These are phyloP conservation scores for Zygosaccharomyces bailii DNA, from an alignment of 805 yeast genomes.

Conservation along the genomic window DNA sequence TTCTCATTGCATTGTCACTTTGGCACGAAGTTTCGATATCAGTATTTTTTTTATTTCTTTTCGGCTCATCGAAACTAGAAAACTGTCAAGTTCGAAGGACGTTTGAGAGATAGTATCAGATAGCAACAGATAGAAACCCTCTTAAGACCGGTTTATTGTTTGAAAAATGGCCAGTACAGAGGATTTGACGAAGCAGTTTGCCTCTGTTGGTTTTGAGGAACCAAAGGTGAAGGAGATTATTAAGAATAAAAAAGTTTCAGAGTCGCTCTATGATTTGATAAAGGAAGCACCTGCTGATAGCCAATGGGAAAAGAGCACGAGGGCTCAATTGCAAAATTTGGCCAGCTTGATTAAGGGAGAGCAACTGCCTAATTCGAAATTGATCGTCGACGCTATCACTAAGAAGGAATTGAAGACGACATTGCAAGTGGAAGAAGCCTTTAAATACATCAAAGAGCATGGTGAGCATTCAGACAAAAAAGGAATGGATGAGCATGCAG, in stretches of 20 bases:
- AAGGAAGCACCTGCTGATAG: constrained; percentile 37
- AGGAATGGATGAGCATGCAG: constrained; percentile 62
- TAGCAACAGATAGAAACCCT: too few species aligned
- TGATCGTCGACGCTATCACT: constrained; percentile 59
- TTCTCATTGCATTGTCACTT: neutral
- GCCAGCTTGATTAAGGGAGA: constrained; percentile 67
- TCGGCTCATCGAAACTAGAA: neutral
- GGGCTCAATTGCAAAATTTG: constrained; percentile 68
- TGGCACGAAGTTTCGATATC: constrained; percentile 1
- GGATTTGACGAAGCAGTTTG: constrained; percentile 35
- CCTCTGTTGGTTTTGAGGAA: constrained; percentile 62
- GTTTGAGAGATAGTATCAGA: neutral
- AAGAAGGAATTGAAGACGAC: constrained; percentile 61
- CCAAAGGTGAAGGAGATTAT: constrained; percentile 73
- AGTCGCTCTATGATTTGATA: constrained; percentile 60
- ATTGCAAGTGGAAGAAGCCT: constrained; percentile 77
- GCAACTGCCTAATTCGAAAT: constrained; percentile 45
- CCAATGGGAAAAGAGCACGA: constrained; percentile 53
- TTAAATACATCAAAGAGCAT: constrained; percentile 60
- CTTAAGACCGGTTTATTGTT: too few species aligned
- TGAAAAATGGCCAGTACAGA: constrained; percentile 34
- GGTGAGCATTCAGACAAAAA: constrained; percentile 44
- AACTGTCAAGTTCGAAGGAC: neutral
- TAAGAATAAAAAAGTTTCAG: constrained; percentile 81
- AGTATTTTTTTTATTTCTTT: constrained; percentile 6